Percentiles rank a stretch among this genome's conserved stretches.
These are phyloP conservation scores for Gossypium gossypioides DNA, from an alignment of 441 rosid genomes.

Conservation along the genomic window DNA sequence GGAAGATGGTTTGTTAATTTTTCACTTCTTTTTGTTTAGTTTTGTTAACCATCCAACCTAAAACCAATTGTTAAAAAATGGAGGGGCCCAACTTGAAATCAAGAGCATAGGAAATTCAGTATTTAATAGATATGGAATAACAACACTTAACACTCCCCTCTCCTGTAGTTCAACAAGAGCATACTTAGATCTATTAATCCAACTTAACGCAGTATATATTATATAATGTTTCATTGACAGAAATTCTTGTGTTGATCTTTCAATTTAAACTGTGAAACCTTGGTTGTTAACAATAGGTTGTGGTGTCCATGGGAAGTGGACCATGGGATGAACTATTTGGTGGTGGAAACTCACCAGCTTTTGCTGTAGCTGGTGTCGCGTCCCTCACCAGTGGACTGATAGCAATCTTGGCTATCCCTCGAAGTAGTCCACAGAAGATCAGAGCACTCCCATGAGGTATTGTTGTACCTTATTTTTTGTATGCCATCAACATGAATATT, in stretches of 20 bases:
- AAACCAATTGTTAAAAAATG: not conserved
- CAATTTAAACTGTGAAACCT: conserved; percentile 1
- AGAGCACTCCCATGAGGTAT: conserved; percentile 52
- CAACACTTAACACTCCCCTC: not conserved
- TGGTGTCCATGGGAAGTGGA: conserved; percentile 83
- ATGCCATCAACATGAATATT: conserved; percentile 10
- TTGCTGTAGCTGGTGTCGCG: conserved; percentile 70
- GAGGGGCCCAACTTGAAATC: not conserved
- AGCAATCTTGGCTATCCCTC: conserved; percentile 83
- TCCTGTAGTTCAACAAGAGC: not conserved
- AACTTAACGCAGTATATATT: not conserved
- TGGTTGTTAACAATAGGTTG: conserved; percentile 34
- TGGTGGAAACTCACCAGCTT: conserved; percentile 87
- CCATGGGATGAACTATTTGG: conserved; percentile 96
- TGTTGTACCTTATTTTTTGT: conserved; percentile 23
- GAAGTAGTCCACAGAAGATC: conserved; percentile 50
- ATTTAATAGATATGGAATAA: not conserved
- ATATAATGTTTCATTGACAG: not conserved
- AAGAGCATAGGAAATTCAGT: not conserved
- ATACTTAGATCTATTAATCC: not conserved
- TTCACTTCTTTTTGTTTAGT: not conserved
- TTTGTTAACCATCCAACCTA: not conserved
- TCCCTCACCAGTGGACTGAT: conserved; percentile 62
- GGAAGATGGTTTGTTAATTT: not conserved
- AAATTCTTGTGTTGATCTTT: not conserved